Base-by-base conservation (phyloP, 1,284 basidiomycete species). In the Phylloporus gajari region DNA sequence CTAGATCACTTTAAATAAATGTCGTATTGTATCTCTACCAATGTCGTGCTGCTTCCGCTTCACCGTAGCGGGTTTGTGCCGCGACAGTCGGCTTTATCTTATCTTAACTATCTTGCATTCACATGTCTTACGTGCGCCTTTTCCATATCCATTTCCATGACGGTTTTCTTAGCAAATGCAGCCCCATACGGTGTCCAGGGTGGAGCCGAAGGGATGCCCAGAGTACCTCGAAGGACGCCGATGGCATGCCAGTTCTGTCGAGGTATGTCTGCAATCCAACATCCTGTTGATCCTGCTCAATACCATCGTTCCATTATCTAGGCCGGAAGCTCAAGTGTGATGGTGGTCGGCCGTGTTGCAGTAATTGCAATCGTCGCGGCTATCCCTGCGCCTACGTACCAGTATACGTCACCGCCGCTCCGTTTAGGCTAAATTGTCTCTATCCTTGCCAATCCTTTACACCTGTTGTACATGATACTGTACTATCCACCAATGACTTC, bases 251-350 rank as follows among this genome's bases (percentile, higher is more conserved):
- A 86, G 68, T 90, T 90, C 72, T 91, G 89, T 77, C 82, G 89
- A 79, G 87, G 89, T 88, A 76, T 73, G 79, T 65, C n/a, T 40
- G 9, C n/a, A n/a, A 58, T 46, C 53, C 38, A 11, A 27, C 51
- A 2, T n/a, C 59, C 35, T 23, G 40, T 68, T 42, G 51, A 60
- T 58, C 53, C 27, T 62, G 59, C 60, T 64, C 63, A 70, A 30
- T 17, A 9, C 42, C 38, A 15, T 32, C 27, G 21, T 51, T 32
- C 25, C 30, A 7, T 62, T 32, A 13, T 62, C 62, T 71, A 91
- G 90, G 87, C 13, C 84, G 90, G 69, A 91, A 91, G 80, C 77
- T 91, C 65, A 91, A 91, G 80, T 91, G 90, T 74, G 88, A 90
- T 73, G 90, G 90, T 17, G 74, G 78, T 67, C 85, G 85, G 40